phyloP scores from a whole-genome alignment of 1,284 basidiomycete species.

The Irpex sp. region DNA sequence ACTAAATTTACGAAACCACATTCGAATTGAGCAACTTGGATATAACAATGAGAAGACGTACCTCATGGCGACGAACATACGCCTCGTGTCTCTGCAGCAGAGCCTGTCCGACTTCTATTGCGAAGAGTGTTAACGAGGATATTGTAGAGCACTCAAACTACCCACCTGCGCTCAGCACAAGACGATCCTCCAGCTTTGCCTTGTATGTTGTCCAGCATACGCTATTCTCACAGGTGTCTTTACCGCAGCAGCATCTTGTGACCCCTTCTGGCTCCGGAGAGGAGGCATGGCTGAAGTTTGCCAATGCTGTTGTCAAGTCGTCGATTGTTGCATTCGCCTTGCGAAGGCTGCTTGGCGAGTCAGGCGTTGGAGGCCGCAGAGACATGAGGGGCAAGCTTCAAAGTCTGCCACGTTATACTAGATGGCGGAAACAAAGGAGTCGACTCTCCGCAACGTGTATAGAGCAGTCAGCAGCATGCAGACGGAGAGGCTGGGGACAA shows the following conservation, averaged over 20 bases:
- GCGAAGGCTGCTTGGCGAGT: conserved; percentile 56
- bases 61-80: conserved; percentile 73
- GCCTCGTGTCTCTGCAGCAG: conserved; percentile 85
- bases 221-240: conserved; percentile 59
- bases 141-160: conserved; percentile 15
- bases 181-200: conserved; percentile 66
- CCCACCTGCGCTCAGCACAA: conserved; percentile 82
- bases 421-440: neutral
- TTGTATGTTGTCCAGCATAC: conserved; percentile 65
- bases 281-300: conserved; percentile 64
- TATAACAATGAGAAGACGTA: conserved; percentile 17
- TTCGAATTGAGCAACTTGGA: too few species aligned
- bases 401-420: neutral
- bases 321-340: conserved; percentile 68
- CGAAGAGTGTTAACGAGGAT: neutral
- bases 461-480: neutral
- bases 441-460: conserved; percentile 1
- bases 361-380: conserved; percentile 41
- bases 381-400: conserved; percentile 13
- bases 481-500: neutral
- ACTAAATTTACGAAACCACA: neutral
- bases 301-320: conserved; percentile 68
- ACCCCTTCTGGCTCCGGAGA: conserved; percentile 58
- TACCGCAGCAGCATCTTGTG: conserved; percentile 63
- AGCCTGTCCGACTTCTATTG: conserved; percentile 86